Conservation (phyloP, 2,329 filamentous ascomycete genomes). For the Mycocentrospora acerina region DNA sequence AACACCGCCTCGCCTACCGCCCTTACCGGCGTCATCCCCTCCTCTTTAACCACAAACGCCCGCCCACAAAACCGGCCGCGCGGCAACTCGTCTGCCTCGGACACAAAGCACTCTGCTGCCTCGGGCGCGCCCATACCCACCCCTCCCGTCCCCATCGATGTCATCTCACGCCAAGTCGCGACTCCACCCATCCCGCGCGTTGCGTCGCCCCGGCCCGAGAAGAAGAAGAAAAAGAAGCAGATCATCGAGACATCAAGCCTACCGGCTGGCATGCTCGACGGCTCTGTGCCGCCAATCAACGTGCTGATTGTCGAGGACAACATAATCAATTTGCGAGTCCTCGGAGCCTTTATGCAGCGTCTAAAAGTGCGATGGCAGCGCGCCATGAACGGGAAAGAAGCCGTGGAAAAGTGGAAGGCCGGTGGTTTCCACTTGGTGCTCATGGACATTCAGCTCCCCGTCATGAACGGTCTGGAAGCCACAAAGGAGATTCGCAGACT, state of each 20-base stretch:
- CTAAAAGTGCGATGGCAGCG: slow-evolving; percentile 96
- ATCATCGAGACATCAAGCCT: slow-evolving; percentile 43
- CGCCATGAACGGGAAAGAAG: slow-evolving; percentile 93
- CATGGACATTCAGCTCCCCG: slow-evolving; percentile 97
- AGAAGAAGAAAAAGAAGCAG: slow-evolving; percentile 47
- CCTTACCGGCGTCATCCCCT: slow-evolving; percentile 43
- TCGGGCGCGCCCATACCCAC: slow-evolving; percentile 58
- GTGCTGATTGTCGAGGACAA: slow-evolving; percentile 98
- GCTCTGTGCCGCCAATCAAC: slow-evolving; percentile 89
- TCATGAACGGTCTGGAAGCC: slow-evolving; percentile 94
- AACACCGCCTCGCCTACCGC: slow-evolving; percentile 82
- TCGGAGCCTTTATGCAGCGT: slow-evolving; percentile 94
- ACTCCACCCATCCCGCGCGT: slow-evolving; percentile 53
- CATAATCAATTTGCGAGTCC: slow-evolving; percentile 89
- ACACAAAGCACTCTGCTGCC: slow-evolving; percentile 45
- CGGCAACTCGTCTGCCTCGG: slow-evolving; percentile 46
- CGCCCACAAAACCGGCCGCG: slow-evolving; percentile 37
- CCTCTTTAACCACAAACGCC: slow-evolving; percentile 43
- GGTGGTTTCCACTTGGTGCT: slow-evolving; percentile 95
- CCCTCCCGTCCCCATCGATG: slow-evolving; percentile 47
- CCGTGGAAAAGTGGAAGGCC: slow-evolving; percentile 86
- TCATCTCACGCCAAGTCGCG: slow-evolving; percentile 45
- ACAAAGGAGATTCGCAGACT: slow-evolving; percentile 91
- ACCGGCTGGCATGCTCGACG: slow-evolving; percentile 67
- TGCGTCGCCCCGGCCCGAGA: slow-evolving; percentile 55